These are phyloP conservation scores for Daedalea quercina DNA, from an alignment of 768 basidiomycete genomes.

Conservation along the genomic window DNA sequence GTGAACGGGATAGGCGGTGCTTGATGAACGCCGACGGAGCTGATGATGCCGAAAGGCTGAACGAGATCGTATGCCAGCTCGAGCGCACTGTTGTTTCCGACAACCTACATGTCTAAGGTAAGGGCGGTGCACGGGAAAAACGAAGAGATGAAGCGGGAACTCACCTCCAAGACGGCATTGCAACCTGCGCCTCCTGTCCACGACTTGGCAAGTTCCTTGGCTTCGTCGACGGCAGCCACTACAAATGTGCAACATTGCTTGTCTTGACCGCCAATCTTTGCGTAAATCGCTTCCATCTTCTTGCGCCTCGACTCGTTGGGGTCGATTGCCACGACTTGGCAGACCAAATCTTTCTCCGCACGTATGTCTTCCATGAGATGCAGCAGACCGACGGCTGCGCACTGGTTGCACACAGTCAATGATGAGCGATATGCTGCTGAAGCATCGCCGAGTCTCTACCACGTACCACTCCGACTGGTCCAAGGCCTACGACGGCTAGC, in stretches of 20 bases:
- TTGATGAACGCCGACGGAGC: constrained; percentile 70
- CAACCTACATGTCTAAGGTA: constrained; percentile 39
- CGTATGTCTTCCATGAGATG: constrained; percentile 45
- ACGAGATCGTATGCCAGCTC: constrained; percentile 64
- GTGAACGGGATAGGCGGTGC: constrained; percentile 47
- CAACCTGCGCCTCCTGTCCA: constrained; percentile 58
- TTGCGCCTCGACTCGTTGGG: constrained; percentile 46
- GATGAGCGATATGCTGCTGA: too few species aligned
- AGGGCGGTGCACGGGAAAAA: background rate
- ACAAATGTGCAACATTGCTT: constrained; percentile 29
- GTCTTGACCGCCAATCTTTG: constrained; percentile 41
- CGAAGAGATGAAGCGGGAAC: constrained; percentile 7
- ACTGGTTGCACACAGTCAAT: too few species aligned
- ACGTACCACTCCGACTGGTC: constrained; percentile 67
- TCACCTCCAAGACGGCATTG: constrained; percentile 62
- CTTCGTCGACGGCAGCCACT: constrained; percentile 44
- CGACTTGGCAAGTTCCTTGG: constrained; percentile 38
- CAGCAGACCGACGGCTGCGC: constrained; percentile 56
- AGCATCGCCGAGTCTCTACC: too few species aligned
- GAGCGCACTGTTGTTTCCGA: constrained; percentile 61
- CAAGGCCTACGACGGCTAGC: constrained; percentile 66
- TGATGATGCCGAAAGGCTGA: constrained; percentile 67
- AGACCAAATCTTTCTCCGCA: constrained; percentile 25
- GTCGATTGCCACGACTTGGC: constrained; percentile 60
- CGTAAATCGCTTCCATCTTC: constrained; percentile 55